A percentile compares a stretch with the other conserved stretches of the same genome.
phyloP scores from a whole-genome alignment of 2,329 filamentous ascomycete genomes.

The Cladosporium sp. region DNA sequence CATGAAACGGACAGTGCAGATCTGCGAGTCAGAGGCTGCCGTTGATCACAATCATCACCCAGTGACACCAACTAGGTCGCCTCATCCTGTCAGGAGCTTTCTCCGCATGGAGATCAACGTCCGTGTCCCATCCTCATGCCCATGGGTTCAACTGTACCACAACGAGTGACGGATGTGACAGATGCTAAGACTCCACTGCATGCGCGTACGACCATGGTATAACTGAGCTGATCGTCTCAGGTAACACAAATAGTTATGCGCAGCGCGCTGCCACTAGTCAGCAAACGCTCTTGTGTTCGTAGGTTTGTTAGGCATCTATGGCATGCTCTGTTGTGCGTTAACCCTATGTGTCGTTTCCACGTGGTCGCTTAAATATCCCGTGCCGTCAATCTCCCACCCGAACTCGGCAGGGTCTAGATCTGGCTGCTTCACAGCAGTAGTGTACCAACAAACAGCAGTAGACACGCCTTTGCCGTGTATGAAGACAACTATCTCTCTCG shows the following conservation, averaged over 20 bases:
- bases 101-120: conserved; percentile 1
- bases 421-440: background rate
- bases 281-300: background rate
- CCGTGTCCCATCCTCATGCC: background rate
- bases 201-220: background rate
- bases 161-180: background rate
- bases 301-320: background rate
- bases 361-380: background rate
- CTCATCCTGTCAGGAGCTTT: background rate
- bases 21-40: background rate
- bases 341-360: background rate
- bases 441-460: background rate
- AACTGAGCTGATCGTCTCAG: background rate
- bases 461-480: background rate
- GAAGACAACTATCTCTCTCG: background rate
- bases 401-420: background rate
- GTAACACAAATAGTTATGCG: background rate
- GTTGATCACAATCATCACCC: background rate
- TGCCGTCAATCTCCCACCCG: background rate
- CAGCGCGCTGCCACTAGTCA: background rate
- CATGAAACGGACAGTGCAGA: conserved; percentile 3
- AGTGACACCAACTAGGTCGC: background rate
- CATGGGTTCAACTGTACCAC: background rate
- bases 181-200: background rate
- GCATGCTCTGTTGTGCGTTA: background rate